These are phyloP conservation scores for Suillus occidentalis DNA, from an alignment of 768 basidiomycete species.

Conservation along the genomic window DNA sequence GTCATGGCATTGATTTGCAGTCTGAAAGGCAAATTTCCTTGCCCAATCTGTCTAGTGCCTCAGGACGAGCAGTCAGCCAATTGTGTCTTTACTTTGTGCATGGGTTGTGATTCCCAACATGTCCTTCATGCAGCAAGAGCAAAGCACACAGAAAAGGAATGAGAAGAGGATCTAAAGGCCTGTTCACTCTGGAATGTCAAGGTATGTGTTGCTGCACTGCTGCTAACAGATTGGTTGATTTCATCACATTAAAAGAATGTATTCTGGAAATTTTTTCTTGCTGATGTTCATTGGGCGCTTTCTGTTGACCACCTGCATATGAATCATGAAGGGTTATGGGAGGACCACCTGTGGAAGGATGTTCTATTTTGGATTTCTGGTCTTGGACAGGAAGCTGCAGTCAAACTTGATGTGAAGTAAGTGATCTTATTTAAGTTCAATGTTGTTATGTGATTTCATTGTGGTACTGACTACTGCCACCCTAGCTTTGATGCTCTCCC, in stretches of 20 bases:
- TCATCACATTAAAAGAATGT: constrained; percentile 18
- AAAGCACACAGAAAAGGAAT: constrained; percentile 13
- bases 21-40: constrained; percentile 27
- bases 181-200: constrained; percentile 15
- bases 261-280: constrained; percentile 37
- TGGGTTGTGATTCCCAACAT: constrained; percentile 16
- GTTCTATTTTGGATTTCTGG: constrained; percentile 20
- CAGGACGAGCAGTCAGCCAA: constrained; percentile 20
- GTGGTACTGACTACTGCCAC: not conserved
- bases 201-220: constrained; percentile 10
- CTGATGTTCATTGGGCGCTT: constrained; percentile 34
- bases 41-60: constrained; percentile 38
- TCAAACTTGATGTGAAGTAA: constrained; percentile 22
- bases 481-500: constrained; percentile 30
- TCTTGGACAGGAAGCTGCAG: constrained; percentile 9
- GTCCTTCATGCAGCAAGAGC: constrained; percentile 10
- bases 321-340: constrained; percentile 32
- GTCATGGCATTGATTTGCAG: constrained; percentile 37
- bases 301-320: constrained; percentile 43
- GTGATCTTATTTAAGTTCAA: not conserved
- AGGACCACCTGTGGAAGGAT: constrained; percentile 31
- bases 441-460: not conserved
- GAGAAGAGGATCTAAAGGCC: constrained; percentile 16
- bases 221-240: not conserved
- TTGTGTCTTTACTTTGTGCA: constrained; percentile 19